Conservation (phyloP, 495 filamentous ascomycete species). For the Hypoxylon trugodes region DNA sequence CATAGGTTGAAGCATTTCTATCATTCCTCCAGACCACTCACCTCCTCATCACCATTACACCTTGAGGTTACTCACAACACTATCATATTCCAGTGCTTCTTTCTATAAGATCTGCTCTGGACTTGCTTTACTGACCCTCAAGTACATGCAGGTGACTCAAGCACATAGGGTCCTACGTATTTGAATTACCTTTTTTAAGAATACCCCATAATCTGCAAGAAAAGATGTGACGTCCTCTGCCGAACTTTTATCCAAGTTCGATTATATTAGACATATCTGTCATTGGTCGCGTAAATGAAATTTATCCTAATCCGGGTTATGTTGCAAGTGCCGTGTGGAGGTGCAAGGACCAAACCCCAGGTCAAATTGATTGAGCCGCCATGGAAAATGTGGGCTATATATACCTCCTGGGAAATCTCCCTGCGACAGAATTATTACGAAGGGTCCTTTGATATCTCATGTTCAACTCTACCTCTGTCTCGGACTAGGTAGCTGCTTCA, state of each 20-base stretch:
- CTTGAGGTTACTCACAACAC: no score
- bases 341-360: constrained; percentile 27
- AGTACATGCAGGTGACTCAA: no score
- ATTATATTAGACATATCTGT: constrained; percentile 40
- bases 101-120: no score
- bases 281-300: constrained; percentile 46
- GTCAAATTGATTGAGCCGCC: constrained; percentile 42
- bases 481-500: constrained; percentile 35
- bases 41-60: no score
- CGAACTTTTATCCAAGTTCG: constrained; percentile 22
- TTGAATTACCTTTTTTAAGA: no score
- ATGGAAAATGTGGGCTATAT: constrained; percentile 40
- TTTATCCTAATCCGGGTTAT: constrained; percentile 37
- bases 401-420: constrained; percentile 29
- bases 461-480: constrained; percentile 20
- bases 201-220: no score
- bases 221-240: constrained; percentile 5
- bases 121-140: no score
- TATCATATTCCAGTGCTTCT: no score
- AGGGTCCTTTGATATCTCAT: constrained; percentile 10
- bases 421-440: constrained; percentile 12
- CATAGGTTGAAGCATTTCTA: no score
- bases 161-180: no score
- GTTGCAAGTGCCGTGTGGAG: constrained; percentile 45
- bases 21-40: no score